Conservation (phyloP, 1,284 basidiomycete species). For the Phlebopus sp. region DNA sequence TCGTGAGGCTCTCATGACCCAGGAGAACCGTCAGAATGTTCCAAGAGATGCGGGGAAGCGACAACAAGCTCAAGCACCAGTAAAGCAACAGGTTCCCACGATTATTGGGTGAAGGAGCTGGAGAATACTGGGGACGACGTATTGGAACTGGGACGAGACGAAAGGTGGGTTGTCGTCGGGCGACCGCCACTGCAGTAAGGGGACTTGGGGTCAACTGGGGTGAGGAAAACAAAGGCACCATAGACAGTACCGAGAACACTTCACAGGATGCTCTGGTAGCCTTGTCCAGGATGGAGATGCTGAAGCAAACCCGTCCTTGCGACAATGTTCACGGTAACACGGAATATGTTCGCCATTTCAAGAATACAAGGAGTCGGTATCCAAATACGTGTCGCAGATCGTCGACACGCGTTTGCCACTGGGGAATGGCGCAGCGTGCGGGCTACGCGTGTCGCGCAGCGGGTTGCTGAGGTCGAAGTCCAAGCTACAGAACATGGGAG, state of each 20-base stretch:
- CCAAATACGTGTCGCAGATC: not conserved
- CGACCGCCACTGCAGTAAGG: not conserved
- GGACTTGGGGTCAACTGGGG: too few relatives aligned
- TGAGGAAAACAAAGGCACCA: too few relatives aligned
- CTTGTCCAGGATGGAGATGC: not conserved
- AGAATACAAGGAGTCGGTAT: conserved; percentile 18
- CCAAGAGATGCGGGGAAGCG: not conserved
- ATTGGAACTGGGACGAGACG: too few relatives aligned
- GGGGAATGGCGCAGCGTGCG: not conserved
- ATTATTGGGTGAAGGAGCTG: too few relatives aligned
- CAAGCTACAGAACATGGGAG: conserved; percentile 8
- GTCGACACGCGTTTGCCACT: too few relatives aligned
- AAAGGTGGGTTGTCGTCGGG: not conserved
- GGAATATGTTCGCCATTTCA: not conserved
- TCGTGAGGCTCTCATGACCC: conserved; percentile 16
- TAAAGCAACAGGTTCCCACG: not conserved
- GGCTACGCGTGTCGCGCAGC: not conserved
- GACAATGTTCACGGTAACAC: conserved; percentile 4
- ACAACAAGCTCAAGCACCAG: conserved; percentile 5
- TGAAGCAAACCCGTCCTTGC: too few relatives aligned
- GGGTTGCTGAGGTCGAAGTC: not conserved
- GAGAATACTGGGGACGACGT: not conserved
- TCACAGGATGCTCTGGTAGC: not conserved
- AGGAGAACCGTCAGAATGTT: conserved; percentile 3
- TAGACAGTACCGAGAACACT: too few relatives aligned